phyloP scores from a whole-genome alignment of 2,329 filamentous ascomycete genomes.

The Neofusicoccum kwambonambiense region DNA sequence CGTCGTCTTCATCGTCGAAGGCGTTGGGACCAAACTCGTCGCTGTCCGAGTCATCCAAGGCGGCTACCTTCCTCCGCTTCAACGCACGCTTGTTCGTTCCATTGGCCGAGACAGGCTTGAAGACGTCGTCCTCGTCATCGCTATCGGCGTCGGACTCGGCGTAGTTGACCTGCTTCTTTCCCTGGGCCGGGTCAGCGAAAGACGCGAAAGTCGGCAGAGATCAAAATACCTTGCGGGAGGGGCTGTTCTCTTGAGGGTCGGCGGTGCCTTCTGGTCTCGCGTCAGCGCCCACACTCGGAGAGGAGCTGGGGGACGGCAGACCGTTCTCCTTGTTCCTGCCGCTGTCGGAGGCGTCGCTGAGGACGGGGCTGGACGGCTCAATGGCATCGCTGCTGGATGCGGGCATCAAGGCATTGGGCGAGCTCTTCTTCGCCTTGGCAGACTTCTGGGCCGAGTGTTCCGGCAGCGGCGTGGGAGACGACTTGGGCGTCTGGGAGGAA shows the following conservation, averaged over 20 bases:
- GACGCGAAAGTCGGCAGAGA: not conserved
- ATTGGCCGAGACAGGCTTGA: slow-evolving; percentile 54
- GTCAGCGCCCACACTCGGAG: slow-evolving; percentile 43
- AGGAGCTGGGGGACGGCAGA: slow-evolving; percentile 39
- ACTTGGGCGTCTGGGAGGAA: slow-evolving; percentile 42
- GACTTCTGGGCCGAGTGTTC: not conserved
- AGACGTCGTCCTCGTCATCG: slow-evolving; percentile 68
- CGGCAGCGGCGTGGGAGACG: slow-evolving; percentile 32
- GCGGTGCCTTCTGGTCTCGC: slow-evolving; percentile 43
- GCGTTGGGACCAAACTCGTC: slow-evolving; percentile 65
- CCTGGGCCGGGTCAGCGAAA: slow-evolving; percentile 35
- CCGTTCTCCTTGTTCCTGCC: slow-evolving; percentile 56
- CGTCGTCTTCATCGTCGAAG: slow-evolving; percentile 56
- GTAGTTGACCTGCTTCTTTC: slow-evolving; percentile 36
- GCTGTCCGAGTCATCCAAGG: slow-evolving; percentile 62
- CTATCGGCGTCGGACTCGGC: slow-evolving; percentile 14
- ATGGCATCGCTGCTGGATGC: slow-evolving; percentile 76
- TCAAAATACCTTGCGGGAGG: slow-evolving; percentile 69
- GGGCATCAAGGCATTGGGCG: slow-evolving; percentile 60
- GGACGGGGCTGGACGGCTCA: slow-evolving; percentile 66
- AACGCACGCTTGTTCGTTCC: slow-evolving; percentile 44
- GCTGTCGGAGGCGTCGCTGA: slow-evolving; percentile 52
- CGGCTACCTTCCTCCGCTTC: slow-evolving; percentile 59
- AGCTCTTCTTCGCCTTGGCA: slow-evolving; percentile 25
- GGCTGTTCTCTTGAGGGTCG: slow-evolving; percentile 61